Conservation (phyloP, 306 rosid genomes). For the Hippophae gyantsensis region DNA sequence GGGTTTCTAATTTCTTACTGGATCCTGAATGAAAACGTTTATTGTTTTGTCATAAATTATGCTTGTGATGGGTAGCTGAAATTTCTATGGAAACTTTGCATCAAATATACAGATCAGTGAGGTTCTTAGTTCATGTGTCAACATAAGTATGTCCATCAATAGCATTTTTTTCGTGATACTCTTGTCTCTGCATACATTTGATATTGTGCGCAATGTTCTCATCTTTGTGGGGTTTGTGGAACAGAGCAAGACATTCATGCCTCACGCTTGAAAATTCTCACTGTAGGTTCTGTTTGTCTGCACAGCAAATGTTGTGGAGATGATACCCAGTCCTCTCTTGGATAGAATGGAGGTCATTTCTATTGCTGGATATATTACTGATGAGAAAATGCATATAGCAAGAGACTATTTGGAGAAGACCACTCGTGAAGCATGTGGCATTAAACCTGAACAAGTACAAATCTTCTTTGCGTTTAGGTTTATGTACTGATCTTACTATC, state of each 20-base stretch:
- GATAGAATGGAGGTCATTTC: conserved; percentile 96
- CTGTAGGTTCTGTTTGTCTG: conserved; percentile 97
- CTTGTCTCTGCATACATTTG: background rate
- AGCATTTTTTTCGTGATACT: background rate
- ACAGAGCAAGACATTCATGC: background rate
- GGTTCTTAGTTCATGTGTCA: background rate
- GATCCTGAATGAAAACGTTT: background rate
- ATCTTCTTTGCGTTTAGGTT: conserved; percentile 1
- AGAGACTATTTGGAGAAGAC: conserved; percentile 92
- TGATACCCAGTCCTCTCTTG: conserved; percentile 88
- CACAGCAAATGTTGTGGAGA: conserved; percentile 90
- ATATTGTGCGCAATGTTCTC: background rate
- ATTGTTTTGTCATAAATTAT: background rate
- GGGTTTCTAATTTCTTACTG: background rate
- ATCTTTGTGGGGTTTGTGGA: too few relatives aligned
- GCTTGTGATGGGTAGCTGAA: background rate
- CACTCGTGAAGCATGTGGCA: conserved; percentile 92
- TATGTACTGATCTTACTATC: background rate
- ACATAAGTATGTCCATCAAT: too few relatives aligned
- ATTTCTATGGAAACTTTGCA: background rate
- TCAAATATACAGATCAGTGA: background rate
- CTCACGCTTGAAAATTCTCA: conserved; percentile 20
- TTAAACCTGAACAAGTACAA: conserved; percentile 68
- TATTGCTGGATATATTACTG: conserved; percentile 91
- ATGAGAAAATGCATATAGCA: conserved; percentile 97